Base-by-base conservation (phyloP, 1,284 basidiomycete genomes). In the Melampsora abietis-canadensis region DNA sequence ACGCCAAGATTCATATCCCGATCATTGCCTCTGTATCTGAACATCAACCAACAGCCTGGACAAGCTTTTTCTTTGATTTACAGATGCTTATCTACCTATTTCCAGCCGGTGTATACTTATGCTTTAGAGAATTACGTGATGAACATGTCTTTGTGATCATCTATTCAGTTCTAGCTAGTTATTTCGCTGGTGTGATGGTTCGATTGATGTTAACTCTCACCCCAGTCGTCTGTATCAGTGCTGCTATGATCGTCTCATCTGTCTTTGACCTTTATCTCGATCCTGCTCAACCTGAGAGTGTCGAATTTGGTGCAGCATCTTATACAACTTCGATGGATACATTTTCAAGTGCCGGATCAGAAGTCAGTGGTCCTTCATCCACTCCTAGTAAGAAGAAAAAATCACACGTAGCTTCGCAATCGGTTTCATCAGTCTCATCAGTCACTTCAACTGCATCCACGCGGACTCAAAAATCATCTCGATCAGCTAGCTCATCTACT, bases 21-120 rank as follows among this genome's bases (percentile, higher is more conserved):
- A 98, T 98, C 85, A 98, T 99, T 80, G 96, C 96, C 6, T 98
- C 95, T 24, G 96, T 98, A 24, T 97, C 94, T n/a, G 96, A 98
- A 84, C 96, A 99, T 84, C 96, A 99, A 82, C 96, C 96, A 17
- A 98, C 96, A 12, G 95, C 96, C 51, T 99, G 96, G 96, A 94
- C 95, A 3, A 90, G 95, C 2, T 98, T 98, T 88, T 98, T 97
- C 86, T 98, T 97, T 89, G 95, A 99, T 83, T 88, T 98, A 76
- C 91, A 98, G 80, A 90, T 96, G 87, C 89, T 99, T 81, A 91
- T 98, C 79, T 97, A 94, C 87, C 84, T 96, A 76, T 98, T 99
- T 88, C 96, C 96, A 4, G 95, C 92, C 31, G 96, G 96, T 76
- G 92, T 98, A 63, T 87, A 92, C 80, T 84, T 96, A 77, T 94